Evolutionary conservation across 352 stramenopile genomes (phyloP).

Genomic region (Phytopythium sindhum): DNA sequence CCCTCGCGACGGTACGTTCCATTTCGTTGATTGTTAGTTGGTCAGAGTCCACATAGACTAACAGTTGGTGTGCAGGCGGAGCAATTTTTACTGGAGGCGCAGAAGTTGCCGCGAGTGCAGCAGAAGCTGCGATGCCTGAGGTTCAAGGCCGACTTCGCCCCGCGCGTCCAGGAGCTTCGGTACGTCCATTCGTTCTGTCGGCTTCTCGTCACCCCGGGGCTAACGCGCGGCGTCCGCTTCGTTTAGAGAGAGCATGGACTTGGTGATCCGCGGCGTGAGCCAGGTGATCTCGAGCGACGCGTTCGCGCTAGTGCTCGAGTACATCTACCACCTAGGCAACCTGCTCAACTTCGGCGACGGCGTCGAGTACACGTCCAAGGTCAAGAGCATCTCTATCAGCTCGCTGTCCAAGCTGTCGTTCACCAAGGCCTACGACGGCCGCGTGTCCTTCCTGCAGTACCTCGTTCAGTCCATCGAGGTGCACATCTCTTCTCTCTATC

Average conservation of each 20-base stretch:
- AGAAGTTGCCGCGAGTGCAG: conserved; percentile 54
- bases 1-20: conserved; percentile 39
- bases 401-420: conserved; percentile 77
- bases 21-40: background rate
- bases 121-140: conserved; percentile 75
- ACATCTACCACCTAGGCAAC: conserved; percentile 73
- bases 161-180: conserved; percentile 68
- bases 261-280: conserved; percentile 63
- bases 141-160: conserved; percentile 75
- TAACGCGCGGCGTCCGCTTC: background rate
- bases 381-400: conserved; percentile 71
- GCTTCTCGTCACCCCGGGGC: background rate
- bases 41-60: background rate
- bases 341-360: conserved; percentile 62
- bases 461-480: conserved; percentile 73
- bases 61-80: conserved; percentile 38
- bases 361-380: conserved; percentile 34
- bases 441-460: conserved; percentile 77
- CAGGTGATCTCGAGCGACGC: conserved; percentile 67
- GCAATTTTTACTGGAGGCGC: conserved; percentile 64
- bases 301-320: conserved; percentile 59
- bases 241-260: conserved; percentile 48
- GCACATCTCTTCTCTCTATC: conserved; percentile 6
- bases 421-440: conserved; percentile 74
- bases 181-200: conserved; percentile 17